Base-by-base conservation (phyloP, 352 stramenopile genomes). In the Pythium monospermum region DNA sequence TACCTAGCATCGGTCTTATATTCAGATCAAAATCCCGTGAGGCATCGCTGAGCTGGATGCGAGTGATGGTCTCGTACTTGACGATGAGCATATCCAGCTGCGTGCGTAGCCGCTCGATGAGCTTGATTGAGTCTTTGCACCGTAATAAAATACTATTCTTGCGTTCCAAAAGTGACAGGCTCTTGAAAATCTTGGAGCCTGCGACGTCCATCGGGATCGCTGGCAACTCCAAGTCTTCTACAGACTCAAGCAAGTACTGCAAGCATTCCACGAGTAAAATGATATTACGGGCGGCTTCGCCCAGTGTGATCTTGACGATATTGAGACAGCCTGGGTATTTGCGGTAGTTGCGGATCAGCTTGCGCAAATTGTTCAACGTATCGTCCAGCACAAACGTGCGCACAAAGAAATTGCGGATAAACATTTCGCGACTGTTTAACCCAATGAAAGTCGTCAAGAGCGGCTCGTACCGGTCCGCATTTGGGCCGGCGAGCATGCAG, bases 331-430 rank as follows among this genome's bases (percentile, higher is more conserved):
- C 87, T 5, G 93, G 95, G 59, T 98, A 90, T 0, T 70, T 71
- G 37, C 92, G 68, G 10, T 94, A 80, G 3, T 71, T 66, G 36
- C 97, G 88, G 38, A 99, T 89, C 18, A 98, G 76, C 28, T 83
- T 61, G 22, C 92, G 85, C 18, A 97, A 96, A n/a, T 94, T 86
- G 53, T 98, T 96, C 54, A 99, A 85, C 31, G 97, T 96, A 38
- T 96, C 95, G 45, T 95, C 95, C 11, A 99, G 68, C 46, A 99
- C 96, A 64, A 97, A 98, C 19, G 97, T 91, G 13, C 96, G 77
- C 10, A 93, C 94, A 48, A 98, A 99, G 64, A 97, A 98, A 58
- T 98, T 98, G 61, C 97, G 90, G 58, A 98, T 84, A 56, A 99
- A 99, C 11, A 99, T 94, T 68, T 99, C 96, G 38, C 97, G 95